Percentiles rank a stretch among this genome's conserved stretches.
Evolutionary conservation across 306 rosid species (phyloP).

Genomic region (Myrica gale): DNA sequence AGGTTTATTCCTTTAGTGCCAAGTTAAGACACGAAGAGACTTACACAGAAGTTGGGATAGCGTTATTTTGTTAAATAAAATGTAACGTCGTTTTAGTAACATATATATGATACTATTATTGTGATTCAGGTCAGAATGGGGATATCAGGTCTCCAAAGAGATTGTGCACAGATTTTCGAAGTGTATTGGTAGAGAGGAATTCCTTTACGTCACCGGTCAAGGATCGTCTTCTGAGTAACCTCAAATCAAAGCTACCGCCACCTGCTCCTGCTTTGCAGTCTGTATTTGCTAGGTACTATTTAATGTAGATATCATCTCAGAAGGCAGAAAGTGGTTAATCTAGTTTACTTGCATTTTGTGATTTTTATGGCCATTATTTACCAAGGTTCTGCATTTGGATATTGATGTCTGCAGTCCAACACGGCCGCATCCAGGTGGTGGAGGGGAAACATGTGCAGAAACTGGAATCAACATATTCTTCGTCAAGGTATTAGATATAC

Average conservation of each 20-base stretch:
- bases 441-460: slow-evolving; percentile 99
- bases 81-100: slow-evolving; percentile 15
- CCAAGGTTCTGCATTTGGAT: slow-evolving; percentile 19
- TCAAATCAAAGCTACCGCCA: slow-evolving; percentile 74
- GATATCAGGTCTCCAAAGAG: slow-evolving; percentile 87
- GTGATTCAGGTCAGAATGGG: slow-evolving; percentile 77
- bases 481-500: slow-evolving; percentile 60
- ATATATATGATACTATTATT: slow-evolving; percentile 2
- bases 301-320: slow-evolving; percentile 3
- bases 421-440: slow-evolving; percentile 96
- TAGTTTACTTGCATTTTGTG: slow-evolving; percentile 16
- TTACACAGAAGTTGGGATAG: background rate
- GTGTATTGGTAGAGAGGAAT: slow-evolving; percentile 67
- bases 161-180: slow-evolving; percentile 59
- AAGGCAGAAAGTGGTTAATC: slow-evolving; percentile 20
- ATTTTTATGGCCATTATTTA: slow-evolving; percentile 5
- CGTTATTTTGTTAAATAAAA: slow-evolving; percentile 17
- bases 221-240: slow-evolving; percentile 71
- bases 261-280: slow-evolving; percentile 97
- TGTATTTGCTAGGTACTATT: slow-evolving; percentile 84
- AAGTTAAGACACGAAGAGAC: background rate
- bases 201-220: slow-evolving; percentile 88
- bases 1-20: background rate
- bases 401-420: slow-evolving; percentile 73
- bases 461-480: slow-evolving; percentile 88